Base-by-base conservation (phyloP, 139 green algal species). In the Ettlia oleoabundans region DNA sequence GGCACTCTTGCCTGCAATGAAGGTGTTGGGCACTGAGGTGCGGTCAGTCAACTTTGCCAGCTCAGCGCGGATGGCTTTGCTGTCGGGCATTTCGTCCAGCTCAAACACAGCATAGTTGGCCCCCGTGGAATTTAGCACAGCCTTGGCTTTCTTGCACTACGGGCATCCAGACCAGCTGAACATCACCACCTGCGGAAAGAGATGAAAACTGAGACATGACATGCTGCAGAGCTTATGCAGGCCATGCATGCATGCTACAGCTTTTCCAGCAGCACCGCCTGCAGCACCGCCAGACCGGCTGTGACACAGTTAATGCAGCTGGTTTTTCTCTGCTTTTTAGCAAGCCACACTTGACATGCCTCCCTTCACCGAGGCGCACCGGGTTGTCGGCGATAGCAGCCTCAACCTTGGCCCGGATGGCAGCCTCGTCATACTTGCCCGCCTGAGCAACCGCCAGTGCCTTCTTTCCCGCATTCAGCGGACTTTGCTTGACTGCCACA, bases 21-120 rank as follows among this genome's bases (percentile, higher is more conserved):
- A 95, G 51, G 92, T 89, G 65, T 93, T 92, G 26, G 92, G 91
- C 74, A 95, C 87, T 32, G 85, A 85, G 4, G 91, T 94, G 68
- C 86, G 86, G 62, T 91, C 53, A 30, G 85, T 72, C 64, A 84
- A 47, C 37, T 65, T 35, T 24, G 81, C 85, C 33, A 93, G 85
- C 79, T 93, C 87, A 33, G 90, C 90, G 0, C 90, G 81, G 37
- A 91, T 85, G 6, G 88, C 88, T 52, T 89, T 91, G 37, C 90
- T 88, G 52, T 89, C 79, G 8, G 67, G 72, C 75, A 91, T 85
- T 0, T 81, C 67, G 69, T 95, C 76, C 33, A 95, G 82, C 87
- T 95, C 91, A 26, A 91, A n/a, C 0, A 81, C 84, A 2, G 74
- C 86, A 76, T 89, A 94, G 8, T 91, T 73, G 3, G 84, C 88